These are phyloP conservation scores for Elaeagnus macrophylla DNA, from an alignment of 306 rosid genomes.

Conservation along the genomic window DNA sequence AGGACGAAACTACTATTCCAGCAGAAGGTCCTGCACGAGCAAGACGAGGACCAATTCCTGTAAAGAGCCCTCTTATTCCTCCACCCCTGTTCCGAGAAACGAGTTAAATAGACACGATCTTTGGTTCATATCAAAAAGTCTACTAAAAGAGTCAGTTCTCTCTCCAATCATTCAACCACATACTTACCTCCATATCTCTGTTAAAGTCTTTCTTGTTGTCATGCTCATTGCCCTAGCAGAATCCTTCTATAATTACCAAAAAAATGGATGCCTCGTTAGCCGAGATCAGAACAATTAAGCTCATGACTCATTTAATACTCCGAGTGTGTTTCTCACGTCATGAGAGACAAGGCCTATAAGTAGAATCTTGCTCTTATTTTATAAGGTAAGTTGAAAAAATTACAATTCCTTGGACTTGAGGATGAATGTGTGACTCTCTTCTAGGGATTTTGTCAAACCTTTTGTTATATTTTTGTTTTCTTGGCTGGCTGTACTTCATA, in stretches of 20 bases:
- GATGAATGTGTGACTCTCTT: no score
- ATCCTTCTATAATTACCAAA: constrained; percentile 45
- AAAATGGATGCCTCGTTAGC: neutral
- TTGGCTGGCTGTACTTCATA: neutral
- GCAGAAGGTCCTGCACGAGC: constrained; percentile 90
- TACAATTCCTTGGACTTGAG: no score
- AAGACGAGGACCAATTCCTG: constrained; percentile 78
- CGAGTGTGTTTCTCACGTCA: no score
- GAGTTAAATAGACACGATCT: constrained; percentile 5
- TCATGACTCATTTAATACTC: neutral
- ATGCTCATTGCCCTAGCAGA: constrained; percentile 52
- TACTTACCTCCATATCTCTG: constrained; percentile 77
- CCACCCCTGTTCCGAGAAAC: constrained; percentile 65
- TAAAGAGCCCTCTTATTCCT: constrained; percentile 63
- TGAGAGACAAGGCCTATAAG: no score
- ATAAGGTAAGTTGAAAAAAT: no score
- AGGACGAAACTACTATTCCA: constrained; percentile 84
- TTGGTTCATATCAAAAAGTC: neutral
- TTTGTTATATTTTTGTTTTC: no score
- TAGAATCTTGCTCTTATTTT: no score
- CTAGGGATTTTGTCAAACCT: no score
- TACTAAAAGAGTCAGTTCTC: neutral
- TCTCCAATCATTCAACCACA: neutral
- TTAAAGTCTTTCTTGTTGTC: constrained; percentile 76
- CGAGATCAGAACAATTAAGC: neutral